A percentile compares a stretch with the other conserved stretches of the same genome.
These are phyloP conservation scores for Diutina mesorugosa DNA, from an alignment of 1,139 yeast genomes.

Conservation along the genomic window DNA sequence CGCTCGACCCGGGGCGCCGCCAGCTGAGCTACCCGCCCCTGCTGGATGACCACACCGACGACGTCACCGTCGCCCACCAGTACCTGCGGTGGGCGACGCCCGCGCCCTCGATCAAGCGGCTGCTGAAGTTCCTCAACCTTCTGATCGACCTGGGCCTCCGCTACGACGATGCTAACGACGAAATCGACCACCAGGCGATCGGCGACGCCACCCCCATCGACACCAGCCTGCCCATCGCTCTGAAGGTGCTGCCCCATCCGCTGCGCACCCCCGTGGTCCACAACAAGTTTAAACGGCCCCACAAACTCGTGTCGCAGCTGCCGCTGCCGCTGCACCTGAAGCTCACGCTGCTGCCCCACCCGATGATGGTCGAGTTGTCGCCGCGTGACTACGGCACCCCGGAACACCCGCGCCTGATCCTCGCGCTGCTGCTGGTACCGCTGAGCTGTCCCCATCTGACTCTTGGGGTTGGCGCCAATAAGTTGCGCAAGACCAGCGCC, in stretches of 20 bases:
- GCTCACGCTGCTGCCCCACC: constrained; percentile 20
- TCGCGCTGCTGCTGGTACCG: background rate
- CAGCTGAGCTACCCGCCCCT: background rate
- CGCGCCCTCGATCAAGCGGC: background rate
- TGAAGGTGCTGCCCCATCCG: constrained; percentile 5
- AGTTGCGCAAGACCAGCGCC: constrained; percentile 1
- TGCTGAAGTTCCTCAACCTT: background rate
- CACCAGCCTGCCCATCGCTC: constrained; percentile 6
- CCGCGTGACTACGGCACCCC: background rate
- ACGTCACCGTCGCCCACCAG: background rate
- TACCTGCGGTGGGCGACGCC: background rate
- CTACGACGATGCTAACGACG: constrained; percentile 6
- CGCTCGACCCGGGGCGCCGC: background rate
- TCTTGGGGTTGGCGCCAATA: background rate
- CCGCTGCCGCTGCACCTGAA: constrained; percentile 28
- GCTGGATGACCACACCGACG: background rate
- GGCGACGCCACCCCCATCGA: constrained; percentile 11
- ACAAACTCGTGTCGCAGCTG: constrained; percentile 31
- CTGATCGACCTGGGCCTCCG: constrained; percentile 3
- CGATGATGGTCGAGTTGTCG: background rate
- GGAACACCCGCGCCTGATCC: background rate
- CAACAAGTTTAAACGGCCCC: constrained; percentile 35
- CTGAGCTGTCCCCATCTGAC: background rate
- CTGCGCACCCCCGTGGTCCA: constrained; percentile 8
- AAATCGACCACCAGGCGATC: constrained; percentile 10